Evolutionary conservation across 129 eudicot species (phyloP), one percentile per base, ranked within the genome.

Genomic region (Arctium minus): DNA sequence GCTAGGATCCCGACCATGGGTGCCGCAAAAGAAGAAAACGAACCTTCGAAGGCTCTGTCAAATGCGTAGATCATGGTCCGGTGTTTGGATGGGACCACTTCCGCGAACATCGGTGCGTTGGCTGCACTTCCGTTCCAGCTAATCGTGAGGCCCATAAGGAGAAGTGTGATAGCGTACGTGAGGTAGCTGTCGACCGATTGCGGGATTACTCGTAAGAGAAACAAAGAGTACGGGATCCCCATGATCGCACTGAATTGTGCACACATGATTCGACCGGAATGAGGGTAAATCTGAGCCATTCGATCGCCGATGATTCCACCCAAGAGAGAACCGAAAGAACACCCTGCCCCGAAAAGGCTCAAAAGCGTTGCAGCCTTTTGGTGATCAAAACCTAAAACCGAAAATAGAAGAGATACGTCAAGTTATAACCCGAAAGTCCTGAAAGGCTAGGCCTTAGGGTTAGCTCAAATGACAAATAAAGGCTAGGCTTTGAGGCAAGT

Each of bases 1-100:
- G 99, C 86, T 8, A 96, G 89, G 42, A 96, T 91, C 53, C 99
- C 99, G 1, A 96, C 99, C 48, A 96, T 71, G 1, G 99, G 99
- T 30, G 99, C 97, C 2, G 99, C 99, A 84, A 96, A 93, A 2
- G 99, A 93, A 4, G 99, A 93, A 79, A 93, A 96, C 8, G 99
- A 96, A 9, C 88, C 97, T 73, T 96, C 99, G 6, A 93, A 86
- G 6, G 99, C 99, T 0, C 99, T 97, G 42, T 96, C 99, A 73
- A 93, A 96, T 11, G 99, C 97, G 56, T 96, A 96, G 30, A 96
- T 93, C 99, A 96, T 96, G 76, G 99, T 96, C 68, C 97, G 85
- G 82, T 96, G 97, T 78, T 86, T 91, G 82, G 97, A 79, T 7
- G 99, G 99, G 79, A 93, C 97, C 76, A 96, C 99, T 89, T 96